Conservation (phyloP, 805 yeast species). For the Metschnikowia baotianmanensis region DNA sequence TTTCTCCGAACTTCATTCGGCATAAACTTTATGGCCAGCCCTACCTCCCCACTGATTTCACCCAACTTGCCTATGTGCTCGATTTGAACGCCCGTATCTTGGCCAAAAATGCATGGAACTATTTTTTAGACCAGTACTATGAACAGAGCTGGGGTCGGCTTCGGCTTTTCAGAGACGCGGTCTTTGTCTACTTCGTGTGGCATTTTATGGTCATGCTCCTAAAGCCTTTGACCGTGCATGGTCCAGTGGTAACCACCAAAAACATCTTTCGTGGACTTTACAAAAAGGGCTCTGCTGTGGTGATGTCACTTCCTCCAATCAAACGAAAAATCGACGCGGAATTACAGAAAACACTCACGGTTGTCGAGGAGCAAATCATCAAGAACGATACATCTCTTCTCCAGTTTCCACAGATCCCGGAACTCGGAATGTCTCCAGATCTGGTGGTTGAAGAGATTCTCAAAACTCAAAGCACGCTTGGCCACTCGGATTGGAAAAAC, state of each 20-base stretch:
- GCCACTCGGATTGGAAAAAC: conserved; percentile 75
- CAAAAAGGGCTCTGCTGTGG: conserved; percentile 11
- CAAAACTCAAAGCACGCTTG: conserved; percentile 41
- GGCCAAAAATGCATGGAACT: background rate
- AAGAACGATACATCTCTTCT: conserved; percentile 46
- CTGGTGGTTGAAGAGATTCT: conserved; percentile 53
- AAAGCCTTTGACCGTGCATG: conserved; percentile 10
- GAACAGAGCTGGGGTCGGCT: conserved; percentile 12
- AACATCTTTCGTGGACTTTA: background rate
- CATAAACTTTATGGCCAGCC: conserved; percentile 25
- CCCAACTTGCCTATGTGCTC: conserved; percentile 15
- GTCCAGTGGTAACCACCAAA: conserved; percentile 11
- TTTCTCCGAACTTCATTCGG: too few species aligned
- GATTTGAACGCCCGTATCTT: conserved; percentile 4
- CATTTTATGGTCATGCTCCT: conserved; percentile 9
- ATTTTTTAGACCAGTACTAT: conserved; percentile 1
- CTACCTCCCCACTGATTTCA: conserved; percentile 21
- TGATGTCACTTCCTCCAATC: conserved; percentile 49
- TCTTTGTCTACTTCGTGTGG: conserved; percentile 20
- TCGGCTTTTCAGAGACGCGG: conserved; percentile 21
- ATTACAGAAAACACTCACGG: conserved; percentile 43
- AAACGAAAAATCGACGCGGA: conserved; percentile 59
- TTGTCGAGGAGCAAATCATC: conserved; percentile 59
- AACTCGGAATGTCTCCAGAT: conserved; percentile 49
- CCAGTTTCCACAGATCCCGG: conserved; percentile 56